Conservation (phyloP, 2,329 filamentous ascomycete species). For the Penicillium sp. region DNA sequence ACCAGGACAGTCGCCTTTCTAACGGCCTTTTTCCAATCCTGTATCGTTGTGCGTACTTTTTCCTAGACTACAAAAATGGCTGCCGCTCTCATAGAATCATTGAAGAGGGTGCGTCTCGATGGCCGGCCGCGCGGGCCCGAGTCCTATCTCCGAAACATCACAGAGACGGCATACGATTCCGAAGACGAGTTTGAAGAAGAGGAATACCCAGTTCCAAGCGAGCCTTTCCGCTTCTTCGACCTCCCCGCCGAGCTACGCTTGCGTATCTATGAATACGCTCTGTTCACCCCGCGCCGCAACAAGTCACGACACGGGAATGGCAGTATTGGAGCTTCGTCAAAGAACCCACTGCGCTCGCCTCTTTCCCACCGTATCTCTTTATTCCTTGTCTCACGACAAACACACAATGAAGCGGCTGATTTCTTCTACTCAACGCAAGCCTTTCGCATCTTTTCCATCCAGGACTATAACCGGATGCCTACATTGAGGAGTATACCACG, state of each 20-base stretch:
- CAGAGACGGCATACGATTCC: slow-evolving; percentile 24
- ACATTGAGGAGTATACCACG: slow-evolving; percentile 56
- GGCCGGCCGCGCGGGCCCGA: slow-evolving; percentile 22
- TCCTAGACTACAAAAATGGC: slow-evolving; percentile 24
- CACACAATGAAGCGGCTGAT: slow-evolving; percentile 57
- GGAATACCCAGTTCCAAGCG: slow-evolving; percentile 17
- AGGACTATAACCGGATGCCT: slow-evolving; percentile 52
- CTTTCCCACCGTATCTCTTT: slow-evolving; percentile 43
- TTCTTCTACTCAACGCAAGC: slow-evolving; percentile 58
- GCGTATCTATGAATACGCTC: slow-evolving; percentile 53
- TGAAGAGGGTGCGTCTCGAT: slow-evolving; percentile 32
- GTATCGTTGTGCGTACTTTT: slow-evolving; percentile 25
- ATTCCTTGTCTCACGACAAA: slow-evolving; percentile 47
- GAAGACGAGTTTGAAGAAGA: slow-evolving; percentile 26
- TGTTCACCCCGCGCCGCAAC: slow-evolving; percentile 44
- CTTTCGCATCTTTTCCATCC: slow-evolving; percentile 59
- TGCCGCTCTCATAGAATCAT: slow-evolving; percentile 27
- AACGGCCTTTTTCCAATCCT: slow-evolving; percentile 16
- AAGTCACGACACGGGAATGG: slow-evolving; percentile 33
- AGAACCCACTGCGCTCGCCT: slow-evolving; percentile 40
- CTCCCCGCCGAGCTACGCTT: slow-evolving; percentile 59
- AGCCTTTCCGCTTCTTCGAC: slow-evolving; percentile 57
- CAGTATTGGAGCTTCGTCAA: slow-evolving; percentile 43
- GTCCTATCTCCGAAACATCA: slow-evolving; percentile 21
- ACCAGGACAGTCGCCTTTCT: slow-evolving; percentile 9